These are phyloP conservation scores for Ceratorhiza oryzae-sativae DNA, from an alignment of 1,284 basidiomycete genomes.

Conservation along the genomic window DNA sequence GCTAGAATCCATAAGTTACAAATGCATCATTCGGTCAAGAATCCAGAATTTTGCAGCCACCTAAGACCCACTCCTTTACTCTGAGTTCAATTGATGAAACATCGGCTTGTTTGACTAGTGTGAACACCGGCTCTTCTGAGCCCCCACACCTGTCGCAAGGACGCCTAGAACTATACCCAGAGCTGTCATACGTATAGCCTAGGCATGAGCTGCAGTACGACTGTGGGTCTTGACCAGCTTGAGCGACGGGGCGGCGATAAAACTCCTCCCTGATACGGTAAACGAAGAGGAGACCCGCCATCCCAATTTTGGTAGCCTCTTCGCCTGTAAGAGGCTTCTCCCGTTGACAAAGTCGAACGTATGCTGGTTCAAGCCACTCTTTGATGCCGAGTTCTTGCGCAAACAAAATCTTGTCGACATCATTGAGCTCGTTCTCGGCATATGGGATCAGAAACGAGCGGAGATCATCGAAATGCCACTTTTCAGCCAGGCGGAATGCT, in stretches of 20 bases:
- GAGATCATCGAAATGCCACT: slow-evolving; percentile 26
- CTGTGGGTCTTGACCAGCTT: background rate
- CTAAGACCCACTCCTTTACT: too few relatives aligned
- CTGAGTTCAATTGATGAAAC: too few relatives aligned
- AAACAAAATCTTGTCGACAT: slow-evolving; percentile 4
- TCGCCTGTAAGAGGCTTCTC: background rate
- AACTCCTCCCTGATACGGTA: slow-evolving; percentile 5
- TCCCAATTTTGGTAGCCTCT: slow-evolving; percentile 5
- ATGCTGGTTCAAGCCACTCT: slow-evolving; percentile 19
- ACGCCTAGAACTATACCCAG: too few relatives aligned
- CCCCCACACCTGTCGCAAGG: too few relatives aligned
- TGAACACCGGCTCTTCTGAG: too few relatives aligned
- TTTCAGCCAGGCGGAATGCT: slow-evolving; percentile 24
- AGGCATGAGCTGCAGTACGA: background rate
- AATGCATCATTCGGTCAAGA: too few relatives aligned
- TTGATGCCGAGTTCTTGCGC: slow-evolving; percentile 12
- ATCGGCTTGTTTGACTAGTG: slow-evolving; percentile 43
- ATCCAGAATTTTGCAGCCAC: too few relatives aligned
- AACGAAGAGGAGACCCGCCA: background rate
- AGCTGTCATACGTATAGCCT: background rate
- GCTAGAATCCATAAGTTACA: too few relatives aligned
- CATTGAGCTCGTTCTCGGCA: background rate
- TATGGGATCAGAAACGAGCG: background rate
- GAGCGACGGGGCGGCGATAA: background rate
- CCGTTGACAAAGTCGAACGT: slow-evolving; percentile 4